Percentiles rank a stretch among this genome's conserved stretches.
phyloP scores from a whole-genome alignment of 805 yeast species.

The Barnettozyma sucrosica region DNA sequence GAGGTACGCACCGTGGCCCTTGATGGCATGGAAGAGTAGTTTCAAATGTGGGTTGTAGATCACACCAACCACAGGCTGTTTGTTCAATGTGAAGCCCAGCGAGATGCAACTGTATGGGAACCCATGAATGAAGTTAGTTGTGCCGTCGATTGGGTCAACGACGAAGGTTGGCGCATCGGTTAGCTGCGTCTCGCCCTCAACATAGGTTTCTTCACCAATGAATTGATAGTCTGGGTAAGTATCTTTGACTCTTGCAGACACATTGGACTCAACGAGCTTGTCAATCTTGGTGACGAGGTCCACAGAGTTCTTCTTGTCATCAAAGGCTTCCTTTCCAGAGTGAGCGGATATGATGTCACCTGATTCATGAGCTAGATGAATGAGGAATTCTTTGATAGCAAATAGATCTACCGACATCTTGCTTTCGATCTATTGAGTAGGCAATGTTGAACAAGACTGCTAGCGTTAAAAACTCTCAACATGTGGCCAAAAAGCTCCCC shows the following conservation, averaged over 20 bases:
- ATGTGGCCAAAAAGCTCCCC: no score
- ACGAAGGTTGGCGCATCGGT: constrained; percentile 53
- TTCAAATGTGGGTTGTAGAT: constrained; percentile 57
- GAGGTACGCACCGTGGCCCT: constrained; percentile 49
- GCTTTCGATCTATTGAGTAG: background rate
- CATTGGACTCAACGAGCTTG: constrained; percentile 43
- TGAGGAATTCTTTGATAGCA: constrained; percentile 32
- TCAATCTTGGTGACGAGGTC: constrained; percentile 61
- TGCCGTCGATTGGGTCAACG: constrained; percentile 63
- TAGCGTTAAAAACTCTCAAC: no score
- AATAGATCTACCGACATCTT: constrained; percentile 17
- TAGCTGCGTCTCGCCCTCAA: constrained; percentile 41
- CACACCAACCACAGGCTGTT: constrained; percentile 54
- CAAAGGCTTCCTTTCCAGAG: constrained; percentile 44
- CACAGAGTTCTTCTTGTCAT: constrained; percentile 54
- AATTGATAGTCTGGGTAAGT: constrained; percentile 45
- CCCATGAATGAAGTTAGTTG: constrained; percentile 57
- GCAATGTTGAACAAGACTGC: no score
- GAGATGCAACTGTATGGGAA: constrained; percentile 62
- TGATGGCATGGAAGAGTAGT: constrained; percentile 47
- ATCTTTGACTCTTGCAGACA: constrained; percentile 32
- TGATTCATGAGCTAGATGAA: constrained; percentile 37
- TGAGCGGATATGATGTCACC: constrained; percentile 46
- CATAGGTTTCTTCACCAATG: constrained; percentile 57
- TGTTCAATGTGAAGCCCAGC: constrained; percentile 45